phyloP scores from a whole-genome alignment of 2,329 filamentous ascomycete species.

The Sporothrix globosa region DNA sequence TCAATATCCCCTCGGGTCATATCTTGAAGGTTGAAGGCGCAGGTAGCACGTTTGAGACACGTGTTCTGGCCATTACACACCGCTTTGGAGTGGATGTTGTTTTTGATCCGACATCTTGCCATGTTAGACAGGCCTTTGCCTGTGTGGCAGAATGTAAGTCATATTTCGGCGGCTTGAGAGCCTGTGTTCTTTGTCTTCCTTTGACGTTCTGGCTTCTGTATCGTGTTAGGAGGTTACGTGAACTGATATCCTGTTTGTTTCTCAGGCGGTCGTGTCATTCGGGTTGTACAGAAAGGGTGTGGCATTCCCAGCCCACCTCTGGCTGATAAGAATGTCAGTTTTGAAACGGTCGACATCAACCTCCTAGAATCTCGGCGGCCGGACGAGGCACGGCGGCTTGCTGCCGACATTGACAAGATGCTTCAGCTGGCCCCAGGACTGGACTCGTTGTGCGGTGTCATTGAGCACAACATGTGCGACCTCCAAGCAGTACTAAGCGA shows the following conservation, averaged over 20 bases:
- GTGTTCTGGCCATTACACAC: constrained; percentile 43
- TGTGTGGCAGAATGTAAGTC: constrained; percentile 42
- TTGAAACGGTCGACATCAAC: constrained; percentile 38
- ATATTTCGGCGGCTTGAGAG: not conserved
- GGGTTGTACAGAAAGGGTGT: constrained; percentile 19
- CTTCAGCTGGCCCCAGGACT: constrained; percentile 27
- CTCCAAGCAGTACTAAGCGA: constrained; percentile 19
- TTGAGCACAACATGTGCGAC: constrained; percentile 30
- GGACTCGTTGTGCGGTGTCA: not conserved
- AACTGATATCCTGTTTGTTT: not conserved
- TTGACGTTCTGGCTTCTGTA: no score
- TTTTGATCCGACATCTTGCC: constrained; percentile 51
- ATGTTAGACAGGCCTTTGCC: constrained; percentile 39
- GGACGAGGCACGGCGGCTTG: constrained; percentile 28
- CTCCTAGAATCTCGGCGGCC: constrained; percentile 30
- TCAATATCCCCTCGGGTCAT: constrained; percentile 42
- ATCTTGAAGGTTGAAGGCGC: constrained; percentile 38
- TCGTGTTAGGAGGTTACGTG: not conserved
- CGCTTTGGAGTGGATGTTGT: constrained; percentile 49
- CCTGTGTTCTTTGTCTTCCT: no score
- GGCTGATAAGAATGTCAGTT: constrained; percentile 34
- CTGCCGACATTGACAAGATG: constrained; percentile 26
- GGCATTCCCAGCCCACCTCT: not conserved
- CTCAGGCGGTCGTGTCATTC: constrained; percentile 35
- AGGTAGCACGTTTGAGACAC: constrained; percentile 30